These are phyloP conservation scores for Pythium phragmitis DNA, from an alignment of 352 stramenopile species.

Conservation along the genomic window DNA sequence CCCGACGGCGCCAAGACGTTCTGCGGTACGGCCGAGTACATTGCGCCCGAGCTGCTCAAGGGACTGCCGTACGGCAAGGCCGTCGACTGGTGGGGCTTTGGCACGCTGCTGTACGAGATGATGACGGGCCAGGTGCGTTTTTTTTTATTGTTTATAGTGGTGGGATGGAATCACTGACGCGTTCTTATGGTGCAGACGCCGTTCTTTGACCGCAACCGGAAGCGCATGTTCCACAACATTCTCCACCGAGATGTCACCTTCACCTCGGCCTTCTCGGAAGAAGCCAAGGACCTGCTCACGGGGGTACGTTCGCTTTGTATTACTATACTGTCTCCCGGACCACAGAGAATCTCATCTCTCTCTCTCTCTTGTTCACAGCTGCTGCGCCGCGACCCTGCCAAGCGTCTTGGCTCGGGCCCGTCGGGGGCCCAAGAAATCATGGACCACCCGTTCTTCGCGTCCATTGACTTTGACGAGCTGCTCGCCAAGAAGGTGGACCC, in stretches of 20 bases:
- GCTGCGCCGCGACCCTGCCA: conserved; percentile 79
- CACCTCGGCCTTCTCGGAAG: conserved; percentile 83
- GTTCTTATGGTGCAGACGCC: conserved; percentile 60
- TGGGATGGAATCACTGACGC: background rate
- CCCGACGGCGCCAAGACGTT: conserved; percentile 90
- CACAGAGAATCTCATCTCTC: too few relatives aligned
- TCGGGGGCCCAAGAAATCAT: conserved; percentile 89
- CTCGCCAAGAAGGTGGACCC: conserved; percentile 81
- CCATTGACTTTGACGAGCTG: conserved; percentile 83
- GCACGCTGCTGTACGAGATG: conserved; percentile 94
- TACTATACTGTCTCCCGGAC: background rate
- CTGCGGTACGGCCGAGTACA: conserved; percentile 93
- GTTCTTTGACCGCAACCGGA: conserved; percentile 95
- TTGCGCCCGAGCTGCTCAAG: conserved; percentile 90
- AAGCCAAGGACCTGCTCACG: conserved; percentile 83
- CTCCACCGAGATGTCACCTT: conserved; percentile 86
- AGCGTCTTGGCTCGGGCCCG: conserved; percentile 75
- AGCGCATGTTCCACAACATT: conserved; percentile 95
- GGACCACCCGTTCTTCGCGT: conserved; percentile 88
- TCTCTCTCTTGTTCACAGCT: conserved; percentile 33
- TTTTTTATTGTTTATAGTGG: background rate
- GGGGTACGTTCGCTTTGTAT: conserved; percentile 35
- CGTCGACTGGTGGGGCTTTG: conserved; percentile 95
- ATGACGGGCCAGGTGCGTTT: conserved; percentile 74
- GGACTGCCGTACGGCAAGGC: conserved; percentile 87